Evolutionary conservation across 768 basidiomycete genomes (phyloP).

Genomic region (Lactifluus hygrophoroides): DNA sequence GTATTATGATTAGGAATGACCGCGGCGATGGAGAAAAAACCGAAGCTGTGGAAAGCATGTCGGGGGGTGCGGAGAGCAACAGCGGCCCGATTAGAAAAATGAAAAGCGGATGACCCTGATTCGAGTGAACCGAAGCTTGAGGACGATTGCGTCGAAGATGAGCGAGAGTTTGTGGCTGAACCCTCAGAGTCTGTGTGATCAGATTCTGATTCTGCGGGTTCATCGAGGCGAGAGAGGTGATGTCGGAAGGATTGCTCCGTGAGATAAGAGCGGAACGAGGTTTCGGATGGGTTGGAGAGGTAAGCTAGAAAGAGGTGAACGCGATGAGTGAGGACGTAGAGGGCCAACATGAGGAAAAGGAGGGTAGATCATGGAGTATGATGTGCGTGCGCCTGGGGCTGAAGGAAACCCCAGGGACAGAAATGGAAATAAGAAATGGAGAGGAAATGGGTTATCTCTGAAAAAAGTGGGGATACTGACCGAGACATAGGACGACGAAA

Average conservation of each 20-base stretch:
- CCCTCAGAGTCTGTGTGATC: constrained; percentile 30
- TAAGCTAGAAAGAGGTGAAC: constrained; percentile 51
- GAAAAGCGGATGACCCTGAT: constrained; percentile 43
- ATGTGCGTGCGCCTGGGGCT: background rate
- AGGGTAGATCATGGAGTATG: background rate
- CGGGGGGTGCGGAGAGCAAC: constrained; percentile 89
- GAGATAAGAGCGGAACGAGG: constrained; percentile 87
- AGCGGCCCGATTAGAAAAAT: constrained; percentile 89
- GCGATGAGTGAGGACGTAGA: constrained; percentile 19
- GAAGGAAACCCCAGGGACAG: constrained; percentile 6
- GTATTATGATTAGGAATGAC: constrained; percentile 45
- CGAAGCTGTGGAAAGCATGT: constrained; percentile 80
- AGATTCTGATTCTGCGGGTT: constrained; percentile 52
- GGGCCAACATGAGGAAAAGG: background rate
- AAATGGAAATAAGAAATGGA: constrained; percentile 8
- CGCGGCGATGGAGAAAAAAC: constrained; percentile 79
- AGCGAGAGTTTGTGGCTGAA: constrained; percentile 19
- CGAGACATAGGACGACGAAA: constrained; percentile 63
- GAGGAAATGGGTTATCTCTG: background rate
- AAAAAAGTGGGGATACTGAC: constrained; percentile 36
- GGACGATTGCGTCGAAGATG: constrained; percentile 18
- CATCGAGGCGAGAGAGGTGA: constrained; percentile 81
- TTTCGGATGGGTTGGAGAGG: constrained; percentile 90
- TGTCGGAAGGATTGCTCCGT: constrained; percentile 97
- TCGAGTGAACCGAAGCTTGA: constrained; percentile 21